phyloP scores from a whole-genome alignment of 768 basidiomycete genomes.

The Termitomyces sp. region DNA sequence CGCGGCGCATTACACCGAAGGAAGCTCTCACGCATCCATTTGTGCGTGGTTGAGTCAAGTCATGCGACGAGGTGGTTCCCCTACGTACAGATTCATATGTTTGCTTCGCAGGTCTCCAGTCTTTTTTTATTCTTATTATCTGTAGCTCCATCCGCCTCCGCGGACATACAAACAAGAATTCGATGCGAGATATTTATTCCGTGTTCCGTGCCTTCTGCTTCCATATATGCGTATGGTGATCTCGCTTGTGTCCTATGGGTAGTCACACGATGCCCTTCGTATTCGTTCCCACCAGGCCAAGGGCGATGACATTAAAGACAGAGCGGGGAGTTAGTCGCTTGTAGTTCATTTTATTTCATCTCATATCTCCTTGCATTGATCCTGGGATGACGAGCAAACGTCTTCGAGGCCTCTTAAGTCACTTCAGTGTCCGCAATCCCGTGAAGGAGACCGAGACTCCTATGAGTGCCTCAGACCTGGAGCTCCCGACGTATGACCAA shows the following conservation, averaged over 20 bases:
- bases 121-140: background rate
- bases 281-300: background rate
- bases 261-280: background rate
- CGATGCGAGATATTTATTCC: background rate
- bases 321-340: background rate
- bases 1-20: constrained; percentile 80
- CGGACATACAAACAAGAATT: background rate
- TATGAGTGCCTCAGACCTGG: constrained; percentile 2
- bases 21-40: constrained; percentile 89
- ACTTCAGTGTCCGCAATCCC: constrained; percentile 13
- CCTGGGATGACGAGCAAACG: constrained; percentile 23
- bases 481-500: constrained; percentile 30
- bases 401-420: constrained; percentile 22
- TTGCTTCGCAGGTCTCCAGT: background rate
- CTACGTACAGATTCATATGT: background rate
- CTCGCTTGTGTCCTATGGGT: background rate
- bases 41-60: constrained; percentile 44
- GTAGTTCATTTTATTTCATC: background rate
- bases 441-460: background rate
- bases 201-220: background rate
- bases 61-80: background rate
- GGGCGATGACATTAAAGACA: background rate
- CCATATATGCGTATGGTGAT: background rate
- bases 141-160: background rate
- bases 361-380: constrained; percentile 1